Percentiles rank a stretch among this genome's conserved stretches.
These are phyloP conservation scores for Jatropha podagrica DNA, from an alignment of 441 rosid species.

Conservation along the genomic window DNA sequence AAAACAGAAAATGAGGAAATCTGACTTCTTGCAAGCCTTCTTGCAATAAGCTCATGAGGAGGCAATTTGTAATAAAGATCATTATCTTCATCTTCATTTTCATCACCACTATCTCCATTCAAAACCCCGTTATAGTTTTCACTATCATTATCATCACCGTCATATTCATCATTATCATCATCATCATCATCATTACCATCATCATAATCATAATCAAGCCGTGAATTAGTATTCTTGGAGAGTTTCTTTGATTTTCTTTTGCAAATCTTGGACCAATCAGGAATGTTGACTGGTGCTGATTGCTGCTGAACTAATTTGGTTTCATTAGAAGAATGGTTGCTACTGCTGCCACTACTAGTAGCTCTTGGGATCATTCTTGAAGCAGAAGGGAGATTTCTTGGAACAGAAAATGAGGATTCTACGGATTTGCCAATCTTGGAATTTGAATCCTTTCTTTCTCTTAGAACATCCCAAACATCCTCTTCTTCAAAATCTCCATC, in stretches of 20 bases:
- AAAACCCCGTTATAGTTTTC: neutral
- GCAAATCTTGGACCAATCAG: slow-evolving; percentile 59
- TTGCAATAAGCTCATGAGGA: slow-evolving; percentile 66
- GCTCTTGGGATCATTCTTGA: slow-evolving; percentile 61
- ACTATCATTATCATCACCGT: neutral
- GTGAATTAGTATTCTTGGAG: slow-evolving; percentile 19
- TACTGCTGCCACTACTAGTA: slow-evolving; percentile 18
- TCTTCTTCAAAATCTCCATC: slow-evolving; percentile 77
- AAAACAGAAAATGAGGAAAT: slow-evolving; percentile 68
- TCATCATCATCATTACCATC: slow-evolving; percentile 5
- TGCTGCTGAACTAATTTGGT: slow-evolving; percentile 36
- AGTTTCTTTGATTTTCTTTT: slow-evolving; percentile 36
- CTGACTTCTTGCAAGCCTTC: slow-evolving; percentile 58
- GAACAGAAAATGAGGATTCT: slow-evolving; percentile 28
- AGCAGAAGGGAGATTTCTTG: slow-evolving; percentile 39
- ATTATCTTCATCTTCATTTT: slow-evolving; percentile 29
- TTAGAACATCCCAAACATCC: slow-evolving; percentile 70
- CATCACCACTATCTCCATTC: slow-evolving; percentile 24
- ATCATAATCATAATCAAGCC: slow-evolving; percentile 15
- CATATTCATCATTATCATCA: slow-evolving; percentile 9
- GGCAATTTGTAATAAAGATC: slow-evolving; percentile 43
- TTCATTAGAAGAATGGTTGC: slow-evolving; percentile 27
- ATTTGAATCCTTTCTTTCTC: slow-evolving; percentile 31
- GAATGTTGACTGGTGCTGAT: slow-evolving; percentile 76
- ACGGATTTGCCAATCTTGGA: slow-evolving; percentile 25